Percentiles rank a stretch among this genome's conserved stretches.
These are phyloP conservation scores for Calycina herbarum DNA, from an alignment of 2,329 filamentous ascomycete species.

Conservation along the genomic window DNA sequence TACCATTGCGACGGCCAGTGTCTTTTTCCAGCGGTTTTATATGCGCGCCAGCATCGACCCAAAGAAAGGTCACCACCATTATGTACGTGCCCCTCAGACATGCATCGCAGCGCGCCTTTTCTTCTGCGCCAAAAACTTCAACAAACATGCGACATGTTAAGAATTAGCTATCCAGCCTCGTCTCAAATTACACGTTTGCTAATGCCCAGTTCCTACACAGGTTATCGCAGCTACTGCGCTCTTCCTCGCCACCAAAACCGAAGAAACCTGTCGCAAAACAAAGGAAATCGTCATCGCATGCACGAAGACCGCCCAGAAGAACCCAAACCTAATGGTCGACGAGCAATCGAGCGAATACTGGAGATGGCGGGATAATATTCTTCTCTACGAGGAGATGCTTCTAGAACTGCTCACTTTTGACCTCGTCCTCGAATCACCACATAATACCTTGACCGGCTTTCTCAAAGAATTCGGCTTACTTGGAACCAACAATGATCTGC, in stretches of 20 bases:
- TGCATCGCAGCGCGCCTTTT: background rate
- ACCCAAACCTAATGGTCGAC: constrained; percentile 83
- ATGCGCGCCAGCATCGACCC: constrained; percentile 85
- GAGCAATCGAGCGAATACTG: constrained; percentile 98
- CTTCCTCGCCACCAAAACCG: constrained; percentile 94
- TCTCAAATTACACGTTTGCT: background rate
- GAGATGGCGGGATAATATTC: constrained; percentile 93
- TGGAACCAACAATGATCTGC: constrained; percentile 76
- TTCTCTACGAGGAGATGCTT: constrained; percentile 89
- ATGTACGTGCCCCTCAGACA: constrained; percentile 57
- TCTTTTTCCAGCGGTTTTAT: constrained; percentile 95
- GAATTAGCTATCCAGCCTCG: background rate
- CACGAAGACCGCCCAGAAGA: constrained; percentile 92
- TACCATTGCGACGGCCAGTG: constrained; percentile 85
- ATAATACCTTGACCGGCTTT: constrained; percentile 79
- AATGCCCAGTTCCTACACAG: constrained; percentile 41
- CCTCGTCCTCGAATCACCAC: constrained; percentile 84
- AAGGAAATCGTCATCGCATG: constrained; percentile 93
- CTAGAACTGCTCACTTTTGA: constrained; percentile 93
- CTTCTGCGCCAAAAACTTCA: background rate
- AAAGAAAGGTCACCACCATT: constrained; percentile 81
- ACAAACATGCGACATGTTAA: background rate
- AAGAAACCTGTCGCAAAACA: constrained; percentile 95
- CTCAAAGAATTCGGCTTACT: constrained; percentile 67
- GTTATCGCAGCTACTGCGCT: constrained; percentile 86